Evolutionary conservation across 1,139 yeast genomes (phyloP), one percentile per base, ranked within the genome.

Genomic region (Meyerozyma guilliermondii): DNA sequence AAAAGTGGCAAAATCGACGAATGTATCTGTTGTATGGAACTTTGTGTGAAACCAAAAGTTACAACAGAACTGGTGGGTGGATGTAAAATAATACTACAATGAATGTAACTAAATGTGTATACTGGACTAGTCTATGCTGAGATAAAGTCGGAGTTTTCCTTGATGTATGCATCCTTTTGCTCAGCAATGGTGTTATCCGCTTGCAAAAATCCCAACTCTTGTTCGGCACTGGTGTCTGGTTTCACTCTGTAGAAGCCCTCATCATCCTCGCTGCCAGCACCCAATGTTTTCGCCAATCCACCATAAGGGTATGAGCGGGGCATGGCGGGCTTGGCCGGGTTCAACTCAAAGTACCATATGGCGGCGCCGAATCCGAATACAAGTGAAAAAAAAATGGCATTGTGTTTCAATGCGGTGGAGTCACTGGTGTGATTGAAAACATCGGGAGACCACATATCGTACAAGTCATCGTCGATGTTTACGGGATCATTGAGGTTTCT

Each of bases 401-500:
- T 71, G 49, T 69, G 74, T 50, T 68, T 73, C 43, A 82, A 62
- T 2, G 95, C 95, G 35, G 79, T 72, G 45, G 66, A 61, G 62
- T 85, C 83, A 34, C 78, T 67, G 37, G 81, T 85, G 39, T 70
- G 62, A 54, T 81, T 80, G 60, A 72, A 81, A 57, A 81, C 77
- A 58, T 87, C 95, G 16, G 95, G 95, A 10, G 95, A 81, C 95
- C 95, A 87, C 72, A 86, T 76, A 60, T 87, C 92, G 58, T 82
- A 73, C 60, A 78, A 66, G 58, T 87, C 96, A 52, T 82, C 86
- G 52, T 82, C 78, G 43, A 80, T 80, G 57, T 81, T 78, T 48
- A 85, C 63, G 36, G 89, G 87, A 50, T 87, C 92, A 50, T 79
- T 78, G 51, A 77, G 68, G 70, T 87, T 86, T 67, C 95, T 81